A percentile compares a stretch with the other conserved stretches of the same genome.
These are phyloP conservation scores for Fraxinus platypoda DNA, from an alignment of 305 asterid species.

Conservation along the genomic window DNA sequence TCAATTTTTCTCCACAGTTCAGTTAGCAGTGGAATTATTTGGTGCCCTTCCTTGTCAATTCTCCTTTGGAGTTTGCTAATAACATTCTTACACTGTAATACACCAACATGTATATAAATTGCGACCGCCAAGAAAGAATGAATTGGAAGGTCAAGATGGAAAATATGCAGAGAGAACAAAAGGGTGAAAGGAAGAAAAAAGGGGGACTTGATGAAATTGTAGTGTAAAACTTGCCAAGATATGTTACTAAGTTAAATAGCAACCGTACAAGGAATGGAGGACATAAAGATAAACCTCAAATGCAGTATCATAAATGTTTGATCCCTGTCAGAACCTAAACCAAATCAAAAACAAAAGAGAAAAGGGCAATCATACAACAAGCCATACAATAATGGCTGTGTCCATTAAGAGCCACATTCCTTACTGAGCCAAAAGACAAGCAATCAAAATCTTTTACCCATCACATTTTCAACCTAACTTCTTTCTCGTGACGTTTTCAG, in stretches of 20 bases:
- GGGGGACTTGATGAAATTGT: not conserved
- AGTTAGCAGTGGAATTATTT: constrained; percentile 80
- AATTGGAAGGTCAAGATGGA: constrained; percentile 6
- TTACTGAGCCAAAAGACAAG: not conserved
- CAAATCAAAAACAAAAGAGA: not conserved
- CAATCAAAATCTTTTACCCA: not conserved
- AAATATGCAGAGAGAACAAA: not conserved
- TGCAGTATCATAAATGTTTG: not conserved
- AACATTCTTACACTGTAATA: constrained; percentile 86
- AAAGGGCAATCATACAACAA: not conserved
- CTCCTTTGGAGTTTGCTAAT: constrained; percentile 83
- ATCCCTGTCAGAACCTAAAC: not conserved
- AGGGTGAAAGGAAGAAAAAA: not conserved
- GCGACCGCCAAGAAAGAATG: not conserved
- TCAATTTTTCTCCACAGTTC: constrained; percentile 90
- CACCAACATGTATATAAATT: constrained; percentile 19
- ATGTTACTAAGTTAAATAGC: not conserved
- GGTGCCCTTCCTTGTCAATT: constrained; percentile 84
- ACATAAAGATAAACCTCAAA: not conserved
- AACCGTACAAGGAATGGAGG: not conserved
- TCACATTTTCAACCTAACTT: not conserved
- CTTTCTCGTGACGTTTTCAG: not conserved
- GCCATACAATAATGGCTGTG: not conserved
- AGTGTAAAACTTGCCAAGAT: not conserved
- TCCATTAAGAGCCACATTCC: not conserved